Evolutionary conservation across 73 alveolate genomes (phyloP).

Genomic region (Paramecium pentaurelia): DNA sequence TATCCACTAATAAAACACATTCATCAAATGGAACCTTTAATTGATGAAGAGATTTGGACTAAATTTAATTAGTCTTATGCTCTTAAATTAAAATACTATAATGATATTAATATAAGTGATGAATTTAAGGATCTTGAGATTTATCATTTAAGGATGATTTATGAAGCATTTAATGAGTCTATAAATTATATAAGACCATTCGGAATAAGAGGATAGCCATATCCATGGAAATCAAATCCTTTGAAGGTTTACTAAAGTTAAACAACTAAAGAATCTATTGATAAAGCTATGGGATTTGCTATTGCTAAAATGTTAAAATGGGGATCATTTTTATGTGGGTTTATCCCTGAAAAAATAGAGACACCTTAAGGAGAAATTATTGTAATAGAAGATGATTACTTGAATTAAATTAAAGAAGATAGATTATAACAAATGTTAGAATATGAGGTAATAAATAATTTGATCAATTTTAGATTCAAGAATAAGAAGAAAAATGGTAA

Average conservation of each 20-base stretch:
- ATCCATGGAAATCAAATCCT: conserved; percentile 63
- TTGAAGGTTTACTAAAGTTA: conserved; percentile 5
- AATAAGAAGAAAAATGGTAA: conserved; percentile 60
- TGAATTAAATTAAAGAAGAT: conserved; percentile 60
- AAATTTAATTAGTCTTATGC: conserved; percentile 39
- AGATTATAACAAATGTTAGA: conserved; percentile 57
- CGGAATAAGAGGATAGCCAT: conserved; percentile 65
- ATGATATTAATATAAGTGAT: conserved; percentile 31
- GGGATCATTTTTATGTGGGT: conserved; percentile 61
- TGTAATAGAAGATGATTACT: conserved; percentile 58
- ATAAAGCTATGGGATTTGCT: conserved; percentile 38
- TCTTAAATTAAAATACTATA: conserved; percentile 13
- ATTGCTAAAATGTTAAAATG: conserved; percentile 57
- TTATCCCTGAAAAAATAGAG: conserved; percentile 46
- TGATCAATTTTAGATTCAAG: neutral
- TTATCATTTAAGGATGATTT: conserved; percentile 61
- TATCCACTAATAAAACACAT: conserved; percentile 57
- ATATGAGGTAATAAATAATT: conserved; percentile 40
- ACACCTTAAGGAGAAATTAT: conserved; percentile 60
- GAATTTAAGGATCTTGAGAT: conserved; percentile 34
- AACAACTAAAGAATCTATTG: conserved; percentile 49
- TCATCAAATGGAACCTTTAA: conserved; percentile 48
- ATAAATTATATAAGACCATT: conserved; percentile 60
- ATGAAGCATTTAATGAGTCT: conserved; percentile 65
- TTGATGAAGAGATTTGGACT: conserved; percentile 50